Percentiles rank a stretch among this genome's conserved stretches.
These are phyloP conservation scores for Amylostereum chailletii DNA, from an alignment of 1,284 basidiomycete genomes.

Conservation along the genomic window DNA sequence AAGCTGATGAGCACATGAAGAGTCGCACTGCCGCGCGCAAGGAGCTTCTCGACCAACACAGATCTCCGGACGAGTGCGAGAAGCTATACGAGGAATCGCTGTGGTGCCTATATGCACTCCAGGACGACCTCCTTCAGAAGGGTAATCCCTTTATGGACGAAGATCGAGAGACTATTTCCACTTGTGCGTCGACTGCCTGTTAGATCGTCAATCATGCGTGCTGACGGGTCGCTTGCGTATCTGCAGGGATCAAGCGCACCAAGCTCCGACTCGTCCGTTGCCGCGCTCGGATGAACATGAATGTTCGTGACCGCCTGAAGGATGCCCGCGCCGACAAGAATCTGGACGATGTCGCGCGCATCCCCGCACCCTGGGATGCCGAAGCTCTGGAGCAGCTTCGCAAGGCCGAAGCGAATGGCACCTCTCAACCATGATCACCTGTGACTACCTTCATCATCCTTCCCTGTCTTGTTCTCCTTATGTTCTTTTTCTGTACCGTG, in stretches of 20 bases:
- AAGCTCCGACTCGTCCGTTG: conserved; percentile 69
- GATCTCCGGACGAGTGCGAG: conserved; percentile 77
- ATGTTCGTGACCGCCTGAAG: conserved; percentile 52
- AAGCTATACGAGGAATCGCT: conserved; percentile 91
- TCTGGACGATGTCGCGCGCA: conserved; percentile 57
- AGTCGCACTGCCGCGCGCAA: conserved; percentile 88
- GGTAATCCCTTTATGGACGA: conserved; percentile 81
- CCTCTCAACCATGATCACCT: too few relatives aligned
- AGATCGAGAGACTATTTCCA: conserved; percentile 74
- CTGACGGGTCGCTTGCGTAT: conserved; percentile 2
- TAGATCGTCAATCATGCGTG: background rate
- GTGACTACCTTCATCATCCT: background rate
- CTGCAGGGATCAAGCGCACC: conserved; percentile 72
- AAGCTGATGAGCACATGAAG: conserved; percentile 28
- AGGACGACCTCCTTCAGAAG: conserved; percentile 83
- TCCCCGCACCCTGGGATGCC: conserved; percentile 63
- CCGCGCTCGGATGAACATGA: conserved; percentile 65
- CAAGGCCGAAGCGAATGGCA: background rate
- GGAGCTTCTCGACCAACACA: conserved; percentile 78
- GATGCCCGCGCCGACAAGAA: conserved; percentile 70
- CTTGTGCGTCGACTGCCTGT: conserved; percentile 44
- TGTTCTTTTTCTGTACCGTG: background rate
- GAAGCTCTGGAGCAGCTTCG: conserved; percentile 7
- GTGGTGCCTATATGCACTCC: conserved; percentile 85
- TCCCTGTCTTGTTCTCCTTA: background rate